Percentiles rank a stretch among this genome's conserved stretches.
Conservation (phyloP, 176 grass and related monocot species). For the Aegilops sharonensis region DNA sequence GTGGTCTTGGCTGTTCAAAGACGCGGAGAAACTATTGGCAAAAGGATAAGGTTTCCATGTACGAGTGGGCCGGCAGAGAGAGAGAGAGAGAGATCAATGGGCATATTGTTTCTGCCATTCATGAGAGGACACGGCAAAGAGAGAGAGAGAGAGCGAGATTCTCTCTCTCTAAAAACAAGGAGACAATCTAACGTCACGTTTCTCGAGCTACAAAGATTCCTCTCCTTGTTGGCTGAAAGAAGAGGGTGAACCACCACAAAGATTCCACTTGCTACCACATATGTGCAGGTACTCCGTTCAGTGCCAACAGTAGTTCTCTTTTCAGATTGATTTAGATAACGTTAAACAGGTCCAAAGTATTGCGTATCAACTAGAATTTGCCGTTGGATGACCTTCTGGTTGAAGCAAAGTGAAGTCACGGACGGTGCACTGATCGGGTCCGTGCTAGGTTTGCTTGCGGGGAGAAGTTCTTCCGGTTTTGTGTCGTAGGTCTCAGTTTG, state of each 20-base stretch:
- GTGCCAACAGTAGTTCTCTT: not conserved
- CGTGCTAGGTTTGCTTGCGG: too few species aligned
- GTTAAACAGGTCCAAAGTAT: too few species aligned
- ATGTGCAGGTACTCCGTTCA: not conserved
- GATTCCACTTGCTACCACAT: not conserved
- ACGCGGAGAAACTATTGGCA: not conserved
- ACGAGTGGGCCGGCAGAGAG: not conserved
- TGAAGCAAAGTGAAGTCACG: too few species aligned
- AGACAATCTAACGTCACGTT: constrained; percentile 16
- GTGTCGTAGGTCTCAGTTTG: too few species aligned
- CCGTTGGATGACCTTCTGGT: too few species aligned
- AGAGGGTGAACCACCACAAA: not conserved
- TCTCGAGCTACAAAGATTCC: not conserved
- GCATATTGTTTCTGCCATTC: constrained; percentile 22
- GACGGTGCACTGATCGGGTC: too few species aligned
- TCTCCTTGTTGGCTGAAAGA: not conserved
- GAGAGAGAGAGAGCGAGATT: not conserved
- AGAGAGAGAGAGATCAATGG: not conserved
- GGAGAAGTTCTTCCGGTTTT: too few species aligned
- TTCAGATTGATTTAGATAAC: not conserved
- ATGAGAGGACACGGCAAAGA: constrained; percentile 30
- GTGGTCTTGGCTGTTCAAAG: too few species aligned
- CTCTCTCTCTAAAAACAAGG: not conserved
- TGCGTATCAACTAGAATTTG: too few species aligned
- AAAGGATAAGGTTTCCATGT: constrained; percentile 9